phyloP scores from a whole-genome alignment of 225 moss, liverwort and hornwort genomes.

The Thuidium tamariscinum region DNA sequence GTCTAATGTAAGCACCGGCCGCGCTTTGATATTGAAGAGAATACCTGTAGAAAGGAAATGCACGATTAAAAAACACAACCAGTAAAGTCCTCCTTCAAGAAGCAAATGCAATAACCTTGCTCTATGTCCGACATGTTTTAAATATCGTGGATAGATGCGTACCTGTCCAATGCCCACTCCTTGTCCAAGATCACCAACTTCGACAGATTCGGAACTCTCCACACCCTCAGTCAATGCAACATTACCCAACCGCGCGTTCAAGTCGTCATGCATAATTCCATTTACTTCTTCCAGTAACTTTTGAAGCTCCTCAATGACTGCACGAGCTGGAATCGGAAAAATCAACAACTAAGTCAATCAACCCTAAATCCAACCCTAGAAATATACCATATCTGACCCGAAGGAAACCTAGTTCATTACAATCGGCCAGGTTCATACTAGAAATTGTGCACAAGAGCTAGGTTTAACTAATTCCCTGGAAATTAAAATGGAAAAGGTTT shows the following conservation, averaged over 20 bases:
- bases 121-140: neutral
- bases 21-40: slow-evolving; percentile 5
- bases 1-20: slow-evolving; percentile 34
- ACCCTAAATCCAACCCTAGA: neutral
- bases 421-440: neutral
- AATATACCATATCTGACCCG: neutral
- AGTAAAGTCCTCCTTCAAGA: neutral
- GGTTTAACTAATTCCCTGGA: neutral
- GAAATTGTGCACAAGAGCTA: neutral
- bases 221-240: slow-evolving; percentile 4
- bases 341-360: neutral
- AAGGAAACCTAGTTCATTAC: neutral
- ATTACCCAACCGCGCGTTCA: slow-evolving; percentile 16
- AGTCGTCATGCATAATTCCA: slow-evolving; percentile 34
- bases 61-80: neutral
- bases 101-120: neutral
- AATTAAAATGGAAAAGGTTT: neutral
- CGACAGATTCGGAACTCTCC: slow-evolving; percentile 4
- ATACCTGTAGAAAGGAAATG: neutral
- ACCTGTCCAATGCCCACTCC: slow-evolving; percentile 3
- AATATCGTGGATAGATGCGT: neutral
- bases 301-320: slow-evolving; percentile 25
- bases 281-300: slow-evolving; percentile 29
- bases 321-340: slow-evolving; percentile 12
- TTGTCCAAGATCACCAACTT: neutral